These are phyloP conservation scores for Scleroderma citrinum DNA, from an alignment of 768 basidiomycete genomes.

Conservation along the genomic window DNA sequence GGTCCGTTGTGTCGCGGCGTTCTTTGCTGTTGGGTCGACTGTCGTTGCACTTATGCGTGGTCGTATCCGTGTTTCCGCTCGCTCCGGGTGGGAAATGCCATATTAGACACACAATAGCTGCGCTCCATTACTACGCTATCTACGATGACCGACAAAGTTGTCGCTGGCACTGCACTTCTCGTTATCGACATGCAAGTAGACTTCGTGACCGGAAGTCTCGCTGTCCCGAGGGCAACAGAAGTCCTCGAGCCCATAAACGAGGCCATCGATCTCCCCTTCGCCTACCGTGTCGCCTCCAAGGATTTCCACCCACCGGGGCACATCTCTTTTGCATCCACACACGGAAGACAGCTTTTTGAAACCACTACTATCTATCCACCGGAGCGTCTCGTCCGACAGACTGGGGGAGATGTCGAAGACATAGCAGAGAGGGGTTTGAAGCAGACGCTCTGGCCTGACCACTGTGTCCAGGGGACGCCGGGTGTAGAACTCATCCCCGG, in stretches of 20 bases:
- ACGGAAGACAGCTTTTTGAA: conserved; percentile 37
- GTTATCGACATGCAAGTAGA: conserved; percentile 83
- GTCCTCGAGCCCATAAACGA: conserved; percentile 52
- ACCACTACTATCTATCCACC: conserved; percentile 35
- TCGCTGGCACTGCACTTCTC: conserved; percentile 43
- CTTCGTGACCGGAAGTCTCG: conserved; percentile 70
- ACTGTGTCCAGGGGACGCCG: conserved; percentile 56
- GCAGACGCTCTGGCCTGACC: conserved; percentile 77
- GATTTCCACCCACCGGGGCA: conserved; percentile 59
- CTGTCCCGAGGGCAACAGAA: conserved; percentile 54
- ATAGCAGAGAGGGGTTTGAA: conserved; percentile 25
- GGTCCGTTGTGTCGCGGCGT: not conserved
- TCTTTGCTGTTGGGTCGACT: no score
- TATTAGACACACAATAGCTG: not conserved
- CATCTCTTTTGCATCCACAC: conserved; percentile 61
- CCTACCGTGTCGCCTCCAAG: conserved; percentile 45
- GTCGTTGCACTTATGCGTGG: conserved; percentile 6
- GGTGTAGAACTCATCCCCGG: conserved; percentile 60
- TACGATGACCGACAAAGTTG: conserved; percentile 13
- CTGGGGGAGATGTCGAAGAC: conserved; percentile 11
- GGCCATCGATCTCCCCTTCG: conserved; percentile 55
- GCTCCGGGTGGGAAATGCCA: no score
- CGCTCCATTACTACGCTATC: not conserved
- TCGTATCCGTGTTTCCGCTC: no score
- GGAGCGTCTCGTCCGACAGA: conserved; percentile 26